Evolutionary conservation across 2,329 filamentous ascomycete genomes (phyloP).

Genomic region (Clonostachys byssicola): DNA sequence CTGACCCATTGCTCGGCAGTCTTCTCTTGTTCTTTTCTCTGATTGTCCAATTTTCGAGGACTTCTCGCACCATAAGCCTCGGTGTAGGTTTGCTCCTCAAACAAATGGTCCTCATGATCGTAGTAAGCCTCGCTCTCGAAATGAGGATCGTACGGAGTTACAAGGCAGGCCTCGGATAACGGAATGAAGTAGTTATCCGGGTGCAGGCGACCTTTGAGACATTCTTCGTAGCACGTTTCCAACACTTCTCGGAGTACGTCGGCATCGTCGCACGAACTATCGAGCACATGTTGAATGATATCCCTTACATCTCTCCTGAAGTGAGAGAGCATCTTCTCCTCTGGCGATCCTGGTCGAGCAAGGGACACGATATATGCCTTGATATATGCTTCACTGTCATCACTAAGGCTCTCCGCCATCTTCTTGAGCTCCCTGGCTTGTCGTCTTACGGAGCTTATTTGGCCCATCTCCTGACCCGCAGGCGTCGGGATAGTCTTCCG

Average conservation of each 20-base stretch:
- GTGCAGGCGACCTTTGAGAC: background rate
- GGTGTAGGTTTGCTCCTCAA: background rate
- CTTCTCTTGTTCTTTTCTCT: background rate
- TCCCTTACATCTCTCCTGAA: background rate
- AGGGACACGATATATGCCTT: background rate
- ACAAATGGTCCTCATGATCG: background rate
- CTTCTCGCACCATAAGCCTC: background rate
- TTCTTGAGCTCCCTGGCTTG: background rate
- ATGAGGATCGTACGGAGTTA: background rate
- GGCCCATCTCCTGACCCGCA: background rate
- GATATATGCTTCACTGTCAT: background rate
- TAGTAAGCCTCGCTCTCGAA: background rate
- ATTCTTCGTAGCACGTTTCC: background rate
- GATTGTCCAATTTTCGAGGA: background rate
- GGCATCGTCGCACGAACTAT: background rate
- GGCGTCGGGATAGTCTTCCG: background rate
- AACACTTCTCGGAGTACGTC: background rate
- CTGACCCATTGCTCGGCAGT: background rate
- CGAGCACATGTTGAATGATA: background rate
- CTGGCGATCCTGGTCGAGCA: background rate
- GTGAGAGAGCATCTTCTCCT: background rate
- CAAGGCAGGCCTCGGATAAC: background rate
- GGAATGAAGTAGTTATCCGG: background rate
- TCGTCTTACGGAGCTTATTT: background rate
- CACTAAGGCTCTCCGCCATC: background rate